Evolutionary conservation across 768 basidiomycete genomes (phyloP), one percentile per base, ranked within the genome.

Genomic region (Lentinula raphanica): DNA sequence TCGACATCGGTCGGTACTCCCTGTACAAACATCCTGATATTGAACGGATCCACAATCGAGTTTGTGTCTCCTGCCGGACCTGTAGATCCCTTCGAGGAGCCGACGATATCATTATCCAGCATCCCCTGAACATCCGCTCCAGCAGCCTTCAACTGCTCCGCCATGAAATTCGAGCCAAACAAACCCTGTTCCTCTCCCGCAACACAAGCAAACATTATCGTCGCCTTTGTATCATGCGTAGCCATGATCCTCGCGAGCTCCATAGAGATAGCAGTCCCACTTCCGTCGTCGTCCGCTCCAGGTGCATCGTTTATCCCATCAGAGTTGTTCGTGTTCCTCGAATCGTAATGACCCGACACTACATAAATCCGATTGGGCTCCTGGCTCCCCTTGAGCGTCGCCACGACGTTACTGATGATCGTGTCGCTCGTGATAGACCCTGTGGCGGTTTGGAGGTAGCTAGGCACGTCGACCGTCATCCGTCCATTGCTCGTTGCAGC

Each of bases 101-200:
- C 81, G 6, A 83, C 79, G 60, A 83, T 82, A 62, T 83, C 82
- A 62, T 83, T 83, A 62, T 81, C 75, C 54, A 82, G 68, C 81
- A 82, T 82, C 19, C 79, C 81, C 63, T 84, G 80, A 4, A 82
- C 78, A 62, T 83, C 77, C 3, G 72, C 72, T 11, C 79, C 74
- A 4, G 74, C 71, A 6, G 69, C 70, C 29, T 72, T 71, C 54
- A 82, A 67, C 19, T 70, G 65, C 53, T 72, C 68, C 9, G 81
- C 82, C 67, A 81, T 71, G 64, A 78, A 79, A 31, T 72, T 67
- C 1, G 81, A 74, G 0, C 80, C 81, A 60, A 69, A 79, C 7
- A 82, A 64, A 2, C 78, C 79, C 60, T 84, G 81, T 60, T 82
- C 80, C 63, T 82, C 80, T 7, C 79, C 81, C 19, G 75, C 73